Conservation (phyloP, 129 eudicot genomes). For the Lactuca sativa region DNA sequence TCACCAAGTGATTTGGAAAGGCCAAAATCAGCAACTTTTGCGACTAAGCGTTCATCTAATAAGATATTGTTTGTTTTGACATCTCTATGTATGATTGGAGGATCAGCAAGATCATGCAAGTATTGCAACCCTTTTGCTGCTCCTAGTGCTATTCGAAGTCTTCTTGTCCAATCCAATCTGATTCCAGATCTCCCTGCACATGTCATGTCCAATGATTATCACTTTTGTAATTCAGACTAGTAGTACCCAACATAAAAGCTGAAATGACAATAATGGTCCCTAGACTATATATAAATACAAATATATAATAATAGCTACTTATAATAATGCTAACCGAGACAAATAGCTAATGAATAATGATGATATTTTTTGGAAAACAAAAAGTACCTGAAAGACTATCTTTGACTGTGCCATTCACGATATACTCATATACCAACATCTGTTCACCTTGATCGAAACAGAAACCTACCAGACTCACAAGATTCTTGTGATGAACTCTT, state of each 20-base stretch:
- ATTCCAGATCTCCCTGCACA: conserved; percentile 59
- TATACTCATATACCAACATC: conserved; percentile 67
- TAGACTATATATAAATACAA: too few species aligned
- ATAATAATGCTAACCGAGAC: too few species aligned
- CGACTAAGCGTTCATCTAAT: conserved; percentile 55
- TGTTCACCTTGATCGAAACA: conserved; percentile 78
- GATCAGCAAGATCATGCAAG: conserved; percentile 69
- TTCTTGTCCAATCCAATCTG: conserved; percentile 55
- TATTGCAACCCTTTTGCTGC: conserved; percentile 71
- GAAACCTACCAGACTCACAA: conserved; percentile 70
- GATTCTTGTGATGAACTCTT: conserved; percentile 73
- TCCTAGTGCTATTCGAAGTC: conserved; percentile 62
- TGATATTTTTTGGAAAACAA: neutral
- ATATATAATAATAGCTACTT: too few species aligned
- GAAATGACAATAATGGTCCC: too few species aligned
- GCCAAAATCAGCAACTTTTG: conserved; percentile 77
- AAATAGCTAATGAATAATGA: neutral
- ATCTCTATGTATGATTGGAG: conserved; percentile 74
- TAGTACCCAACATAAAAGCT: too few species aligned
- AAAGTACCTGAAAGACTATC: conserved; percentile 56
- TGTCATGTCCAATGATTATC: neutral
- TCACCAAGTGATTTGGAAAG: conserved; percentile 54
- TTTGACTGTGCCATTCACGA: conserved; percentile 55
- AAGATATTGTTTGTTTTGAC: conserved; percentile 66
- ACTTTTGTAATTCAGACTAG: neutral